Evolutionary conservation across 192 early-diverging fungal species (phyloP).

Genomic region (Gonapodya prolifera): DNA sequence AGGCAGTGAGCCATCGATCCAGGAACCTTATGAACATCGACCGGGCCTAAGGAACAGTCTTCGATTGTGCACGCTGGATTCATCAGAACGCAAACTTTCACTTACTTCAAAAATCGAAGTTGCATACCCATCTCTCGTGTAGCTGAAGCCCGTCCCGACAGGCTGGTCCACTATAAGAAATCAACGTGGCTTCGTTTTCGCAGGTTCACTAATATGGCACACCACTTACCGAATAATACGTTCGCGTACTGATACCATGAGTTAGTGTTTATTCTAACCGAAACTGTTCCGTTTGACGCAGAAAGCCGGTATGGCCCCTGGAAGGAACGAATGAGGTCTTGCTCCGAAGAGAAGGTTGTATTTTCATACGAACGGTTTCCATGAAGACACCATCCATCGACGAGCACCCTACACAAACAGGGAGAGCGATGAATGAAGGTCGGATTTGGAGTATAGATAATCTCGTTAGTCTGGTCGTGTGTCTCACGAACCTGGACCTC

Average conservation of each 20-base stretch:
- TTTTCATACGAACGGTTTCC: slow-evolving; percentile 45
- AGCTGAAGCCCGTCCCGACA: slow-evolving; percentile 49
- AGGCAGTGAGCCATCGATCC: slow-evolving; percentile 29
- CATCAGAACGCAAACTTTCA: background rate
- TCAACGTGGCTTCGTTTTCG: background rate
- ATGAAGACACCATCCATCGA: slow-evolving; percentile 50
- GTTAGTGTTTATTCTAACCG: slow-evolving; percentile 23
- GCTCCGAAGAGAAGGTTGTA: no score
- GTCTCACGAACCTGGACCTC: slow-evolving; percentile 29
- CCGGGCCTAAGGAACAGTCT: background rate
- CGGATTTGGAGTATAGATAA: background rate
- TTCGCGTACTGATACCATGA: slow-evolving; percentile 51
- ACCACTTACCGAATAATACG: slow-evolving; percentile 32
- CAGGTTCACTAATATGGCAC: background rate
- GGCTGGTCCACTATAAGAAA: slow-evolving; percentile 43
- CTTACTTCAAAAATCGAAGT: background rate
- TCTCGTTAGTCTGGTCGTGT: slow-evolving; percentile 1
- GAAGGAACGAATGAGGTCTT: no score
- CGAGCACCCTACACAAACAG: slow-evolving; percentile 15
- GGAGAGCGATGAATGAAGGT: background rate
- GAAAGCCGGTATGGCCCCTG: background rate
- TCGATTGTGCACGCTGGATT: background rate
- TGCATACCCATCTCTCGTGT: slow-evolving; percentile 9
- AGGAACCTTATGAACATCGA: slow-evolving; percentile 29
- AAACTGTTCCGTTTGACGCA: slow-evolving; percentile 10